A percentile compares a stretch with the other conserved stretches of the same genome.
Evolutionary conservation across 2,329 filamentous ascomycete genomes (phyloP).

Genomic region (Xylaria sp.): DNA sequence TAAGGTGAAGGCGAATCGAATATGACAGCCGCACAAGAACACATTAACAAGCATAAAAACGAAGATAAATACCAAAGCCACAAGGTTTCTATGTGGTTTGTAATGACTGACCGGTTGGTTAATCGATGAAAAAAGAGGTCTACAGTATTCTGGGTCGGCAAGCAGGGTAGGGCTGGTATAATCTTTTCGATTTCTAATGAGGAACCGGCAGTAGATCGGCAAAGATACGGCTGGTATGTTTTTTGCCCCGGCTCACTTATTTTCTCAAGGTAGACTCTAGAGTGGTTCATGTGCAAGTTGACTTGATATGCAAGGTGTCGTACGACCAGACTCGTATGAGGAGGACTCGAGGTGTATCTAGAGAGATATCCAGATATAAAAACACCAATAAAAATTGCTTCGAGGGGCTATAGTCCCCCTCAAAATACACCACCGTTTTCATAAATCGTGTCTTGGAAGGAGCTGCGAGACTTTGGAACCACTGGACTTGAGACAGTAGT

Average conservation of each 20-base stretch:
- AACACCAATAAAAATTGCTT: slow-evolving; percentile 45
- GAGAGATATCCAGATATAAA: slow-evolving; percentile 51
- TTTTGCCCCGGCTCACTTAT: not conserved
- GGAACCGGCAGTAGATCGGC: slow-evolving; percentile 3
- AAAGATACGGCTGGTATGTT: slow-evolving; percentile 16
- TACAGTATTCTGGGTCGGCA: slow-evolving; percentile 3
- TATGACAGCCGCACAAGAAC: not conserved
- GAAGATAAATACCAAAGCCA: not conserved
- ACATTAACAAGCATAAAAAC: not conserved
- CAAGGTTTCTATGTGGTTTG: slow-evolving; percentile 19
- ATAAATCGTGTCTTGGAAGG: not conserved
- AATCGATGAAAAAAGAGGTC: slow-evolving; percentile 14
- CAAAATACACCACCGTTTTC: not conserved
- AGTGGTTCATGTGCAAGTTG: slow-evolving; percentile 17
- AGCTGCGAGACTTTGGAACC: not conserved
- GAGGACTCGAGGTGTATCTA: slow-evolving; percentile 47
- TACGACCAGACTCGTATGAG: slow-evolving; percentile 1
- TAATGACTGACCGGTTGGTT: slow-evolving; percentile 3
- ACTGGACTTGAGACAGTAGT: not conserved
- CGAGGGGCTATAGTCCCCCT: slow-evolving; percentile 51
- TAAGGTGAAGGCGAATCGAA: not conserved
- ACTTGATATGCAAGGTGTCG: slow-evolving; percentile 17
- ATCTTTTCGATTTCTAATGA: slow-evolving; percentile 14
- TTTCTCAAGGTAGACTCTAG: slow-evolving; percentile 25
- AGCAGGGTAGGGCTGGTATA: slow-evolving; percentile 21